Base-by-base conservation (phyloP, 163 green algal species). In the Scenedesmus sp. region DNA sequence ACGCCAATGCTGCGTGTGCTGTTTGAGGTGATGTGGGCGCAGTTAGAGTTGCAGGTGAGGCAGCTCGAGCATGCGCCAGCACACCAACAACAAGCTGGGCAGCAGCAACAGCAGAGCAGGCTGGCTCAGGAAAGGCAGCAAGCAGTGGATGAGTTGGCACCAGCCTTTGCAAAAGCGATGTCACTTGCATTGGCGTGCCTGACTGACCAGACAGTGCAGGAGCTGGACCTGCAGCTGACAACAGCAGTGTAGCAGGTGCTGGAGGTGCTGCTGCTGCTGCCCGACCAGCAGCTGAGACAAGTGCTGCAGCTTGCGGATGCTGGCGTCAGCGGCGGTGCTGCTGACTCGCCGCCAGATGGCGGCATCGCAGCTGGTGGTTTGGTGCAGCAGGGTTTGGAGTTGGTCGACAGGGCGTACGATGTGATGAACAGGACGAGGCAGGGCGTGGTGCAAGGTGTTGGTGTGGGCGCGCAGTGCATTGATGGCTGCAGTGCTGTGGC, bases 41-140 rank as follows among this genome's bases (percentile, higher is more conserved):
- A 83, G 73, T 46, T 18, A 12, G n/a, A 53, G 73, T n/a, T 83
- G 73, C 40, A 53, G 73, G n/a, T 83, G 73, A 18, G 37, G n/a
- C 73, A 83, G 73, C 73, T 49, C 16, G 4, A 44, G 20, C 30
- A 83, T 18, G 16, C 37, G 16, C 37, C 10, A 20, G 73, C 40
- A 44, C n/a, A 83, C 37, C 73, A 51, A 46, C 73, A 83, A n/a
- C 37, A 43, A 83, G 18, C n/a, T 22, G 73, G 73, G 40, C 73
- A 83, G 73, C 73, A 83, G 73, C 73, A 83, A n/a, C 73, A 83
- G 73, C 30, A 44, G 30, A 44, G 26, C 73, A n/a, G 18, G 30
- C n/a, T 49, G 73, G 37, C 13, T 7, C 73, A 35, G 6, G 37
- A 83, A n/a, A 44, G 40, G 37, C 73, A 83, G 73, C 73, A 83